Conservation (phyloP, 768 basidiomycete genomes). For the Amanita rubescens region DNA sequence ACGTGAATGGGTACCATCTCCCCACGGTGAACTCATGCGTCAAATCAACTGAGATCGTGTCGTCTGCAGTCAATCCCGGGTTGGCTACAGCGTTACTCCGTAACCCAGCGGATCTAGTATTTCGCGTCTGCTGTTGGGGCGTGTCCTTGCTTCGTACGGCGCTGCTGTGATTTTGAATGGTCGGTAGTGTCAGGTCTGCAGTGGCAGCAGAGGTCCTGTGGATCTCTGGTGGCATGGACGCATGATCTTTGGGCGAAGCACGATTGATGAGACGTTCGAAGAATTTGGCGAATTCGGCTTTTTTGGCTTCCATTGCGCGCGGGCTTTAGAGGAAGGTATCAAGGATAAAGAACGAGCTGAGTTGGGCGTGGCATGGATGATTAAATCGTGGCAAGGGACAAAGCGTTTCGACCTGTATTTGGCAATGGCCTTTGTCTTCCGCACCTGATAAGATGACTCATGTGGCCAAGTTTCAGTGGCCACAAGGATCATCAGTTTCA, state of each 20-base stretch:
- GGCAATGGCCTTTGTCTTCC: background rate
- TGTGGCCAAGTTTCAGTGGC: background rate
- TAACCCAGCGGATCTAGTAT: background rate
- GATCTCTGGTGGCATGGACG: conserved; percentile 14
- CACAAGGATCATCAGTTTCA: too few relatives aligned
- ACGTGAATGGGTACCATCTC: conserved; percentile 51
- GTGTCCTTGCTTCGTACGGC: conserved; percentile 14
- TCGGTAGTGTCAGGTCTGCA: conserved; percentile 31
- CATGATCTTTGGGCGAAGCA: conserved; percentile 25
- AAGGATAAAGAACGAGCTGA: background rate
- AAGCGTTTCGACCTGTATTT: background rate
- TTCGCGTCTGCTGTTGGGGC: background rate
- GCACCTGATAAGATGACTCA: background rate
- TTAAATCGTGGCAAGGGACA: background rate
- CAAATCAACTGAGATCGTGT: background rate
- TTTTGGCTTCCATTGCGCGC: conserved; percentile 21
- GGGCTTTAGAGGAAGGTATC: background rate
- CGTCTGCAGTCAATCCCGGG: background rate
- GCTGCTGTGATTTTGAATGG: conserved; percentile 20
- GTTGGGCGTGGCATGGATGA: background rate
- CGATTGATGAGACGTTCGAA: conserved; percentile 45
- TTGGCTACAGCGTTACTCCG: background rate
- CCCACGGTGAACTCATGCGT: conserved; percentile 35
- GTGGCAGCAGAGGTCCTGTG: conserved; percentile 28
- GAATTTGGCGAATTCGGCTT: conserved; percentile 45